These are phyloP conservation scores for Austroboletus eburneus DNA, from an alignment of 768 basidiomycete genomes.

Conservation along the genomic window DNA sequence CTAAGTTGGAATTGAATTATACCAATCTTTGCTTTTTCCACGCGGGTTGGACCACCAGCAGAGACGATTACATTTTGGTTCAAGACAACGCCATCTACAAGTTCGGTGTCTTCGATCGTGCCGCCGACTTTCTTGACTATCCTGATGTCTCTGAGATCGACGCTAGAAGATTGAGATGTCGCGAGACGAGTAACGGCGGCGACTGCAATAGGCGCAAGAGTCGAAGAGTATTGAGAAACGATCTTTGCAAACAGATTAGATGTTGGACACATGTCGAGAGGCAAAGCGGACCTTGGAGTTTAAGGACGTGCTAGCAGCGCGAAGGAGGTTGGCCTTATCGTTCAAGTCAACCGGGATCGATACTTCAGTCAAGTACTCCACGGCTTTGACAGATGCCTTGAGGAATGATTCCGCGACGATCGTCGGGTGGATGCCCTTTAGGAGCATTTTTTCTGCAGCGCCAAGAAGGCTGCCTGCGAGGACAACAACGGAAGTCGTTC, in stretches of 20 bases:
- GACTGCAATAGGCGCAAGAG: conserved; percentile 98
- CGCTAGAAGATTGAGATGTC: conserved; percentile 85
- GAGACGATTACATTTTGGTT: conserved; percentile 91
- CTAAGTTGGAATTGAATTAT: conserved; percentile 98
- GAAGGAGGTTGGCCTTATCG: conserved; percentile 79
- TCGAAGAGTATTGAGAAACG: conserved; percentile 98
- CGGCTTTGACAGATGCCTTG: conserved; percentile 86
- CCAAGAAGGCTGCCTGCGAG: conserved; percentile 89
- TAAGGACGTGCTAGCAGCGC: conserved; percentile 91
- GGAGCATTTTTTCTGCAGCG: conserved; percentile 94
- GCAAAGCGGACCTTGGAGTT: conserved; percentile 78
- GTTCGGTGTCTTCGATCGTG: conserved; percentile 97
- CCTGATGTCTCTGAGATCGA: conserved; percentile 93
- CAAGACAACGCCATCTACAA: conserved; percentile 94
- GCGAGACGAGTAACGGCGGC: conserved; percentile 89
- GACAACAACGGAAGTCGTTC: conserved; percentile 96
- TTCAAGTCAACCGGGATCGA: conserved; percentile 88
- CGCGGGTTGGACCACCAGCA: conserved; percentile 88
- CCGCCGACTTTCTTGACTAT: conserved; percentile 98
- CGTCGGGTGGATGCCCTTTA: conserved; percentile 97
- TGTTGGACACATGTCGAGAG: background rate
- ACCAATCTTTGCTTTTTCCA: conserved; percentile 98
- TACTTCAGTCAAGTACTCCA: conserved; percentile 90
- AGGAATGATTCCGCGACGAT: conserved; percentile 96
- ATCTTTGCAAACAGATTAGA: conserved; percentile 51